A percentile compares a stretch with the other conserved stretches of the same genome.
Evolutionary conservation across 2,329 filamentous ascomycete genomes (phyloP).

Genomic region (Diaporthe vexans): DNA sequence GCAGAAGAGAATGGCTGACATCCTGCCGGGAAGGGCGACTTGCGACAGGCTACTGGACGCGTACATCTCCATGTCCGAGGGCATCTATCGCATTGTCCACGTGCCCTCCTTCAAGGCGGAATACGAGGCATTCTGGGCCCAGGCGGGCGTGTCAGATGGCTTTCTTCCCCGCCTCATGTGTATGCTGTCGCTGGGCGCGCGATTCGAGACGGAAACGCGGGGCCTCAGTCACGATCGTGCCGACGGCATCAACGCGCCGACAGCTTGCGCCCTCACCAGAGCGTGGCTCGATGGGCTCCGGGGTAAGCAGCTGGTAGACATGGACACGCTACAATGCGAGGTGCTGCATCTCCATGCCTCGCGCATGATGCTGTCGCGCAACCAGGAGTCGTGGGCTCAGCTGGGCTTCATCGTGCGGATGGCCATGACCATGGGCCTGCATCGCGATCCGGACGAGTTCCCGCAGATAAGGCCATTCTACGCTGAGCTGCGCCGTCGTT

Average conservation of each 20-base stretch:
- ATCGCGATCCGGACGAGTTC: slow-evolving; percentile 69
- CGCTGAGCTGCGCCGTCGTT: slow-evolving; percentile 66
- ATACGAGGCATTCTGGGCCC: slow-evolving; percentile 67
- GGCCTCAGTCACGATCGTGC: slow-evolving; percentile 65
- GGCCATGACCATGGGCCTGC: slow-evolving; percentile 72
- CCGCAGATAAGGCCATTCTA: slow-evolving; percentile 64
- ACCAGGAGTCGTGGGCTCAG: slow-evolving; percentile 67
- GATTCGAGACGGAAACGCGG: slow-evolving; percentile 65
- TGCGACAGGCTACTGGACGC: slow-evolving; percentile 65
- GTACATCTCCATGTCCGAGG: slow-evolving; percentile 66
- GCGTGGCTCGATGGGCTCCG: slow-evolving; percentile 66
- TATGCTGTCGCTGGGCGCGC: slow-evolving; percentile 66
- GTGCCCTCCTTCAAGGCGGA: slow-evolving; percentile 65
- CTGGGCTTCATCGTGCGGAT: slow-evolving; percentile 69
- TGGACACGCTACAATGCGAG: slow-evolving; percentile 67
- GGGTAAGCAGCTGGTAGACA: slow-evolving; percentile 66
- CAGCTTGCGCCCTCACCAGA: slow-evolving; percentile 67
- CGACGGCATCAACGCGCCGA: slow-evolving; percentile 70
- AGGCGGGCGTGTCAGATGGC: slow-evolving; percentile 59
- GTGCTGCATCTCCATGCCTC: slow-evolving; percentile 67
- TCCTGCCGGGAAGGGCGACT: slow-evolving; percentile 63
- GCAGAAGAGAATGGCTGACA: slow-evolving; percentile 70
- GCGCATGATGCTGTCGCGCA: slow-evolving; percentile 62
- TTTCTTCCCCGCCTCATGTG: slow-evolving; percentile 69
- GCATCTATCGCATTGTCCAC: slow-evolving; percentile 67